Percentiles rank a stretch among this genome's conserved stretches.
These are phyloP conservation scores for Mycena haematopus DNA, from an alignment of 768 basidiomycete species.

Conservation along the genomic window DNA sequence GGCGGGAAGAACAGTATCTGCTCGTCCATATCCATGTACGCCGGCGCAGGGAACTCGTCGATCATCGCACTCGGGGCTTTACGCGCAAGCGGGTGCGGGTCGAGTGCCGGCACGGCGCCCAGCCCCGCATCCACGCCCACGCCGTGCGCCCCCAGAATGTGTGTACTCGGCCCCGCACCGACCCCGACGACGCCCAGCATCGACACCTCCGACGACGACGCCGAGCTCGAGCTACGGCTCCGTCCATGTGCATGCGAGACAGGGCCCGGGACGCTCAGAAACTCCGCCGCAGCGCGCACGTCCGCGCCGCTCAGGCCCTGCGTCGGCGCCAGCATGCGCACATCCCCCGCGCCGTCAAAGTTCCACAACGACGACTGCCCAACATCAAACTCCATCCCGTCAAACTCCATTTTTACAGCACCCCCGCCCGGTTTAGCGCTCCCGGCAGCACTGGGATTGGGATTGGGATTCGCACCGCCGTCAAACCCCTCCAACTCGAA, in stretches of 20 bases:
- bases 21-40: neutral
- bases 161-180: neutral
- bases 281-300: neutral
- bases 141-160: neutral
- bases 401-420: conserved; percentile 1
- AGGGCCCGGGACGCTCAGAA: conserved; percentile 28
- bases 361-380: conserved; percentile 5
- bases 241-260: conserved; percentile 16
- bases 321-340: neutral
- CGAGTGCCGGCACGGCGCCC: neutral
- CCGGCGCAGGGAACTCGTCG: neutral
- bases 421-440: too few relatives aligned
- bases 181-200: neutral
- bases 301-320: conserved; percentile 11
- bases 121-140: neutral
- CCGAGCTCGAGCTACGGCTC: conserved; percentile 29
- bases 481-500: neutral
- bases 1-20: neutral
- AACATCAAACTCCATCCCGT: conserved; percentile 1
- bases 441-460: neutral
- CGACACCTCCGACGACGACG: conserved; percentile 24
- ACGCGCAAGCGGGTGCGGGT: neutral
- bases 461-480: conserved; percentile 1
- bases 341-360: neutral
- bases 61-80: neutral